These are phyloP conservation scores for Microsporum audouinii DNA, from an alignment of 2,329 filamentous ascomycete genomes.

Conservation along the genomic window DNA sequence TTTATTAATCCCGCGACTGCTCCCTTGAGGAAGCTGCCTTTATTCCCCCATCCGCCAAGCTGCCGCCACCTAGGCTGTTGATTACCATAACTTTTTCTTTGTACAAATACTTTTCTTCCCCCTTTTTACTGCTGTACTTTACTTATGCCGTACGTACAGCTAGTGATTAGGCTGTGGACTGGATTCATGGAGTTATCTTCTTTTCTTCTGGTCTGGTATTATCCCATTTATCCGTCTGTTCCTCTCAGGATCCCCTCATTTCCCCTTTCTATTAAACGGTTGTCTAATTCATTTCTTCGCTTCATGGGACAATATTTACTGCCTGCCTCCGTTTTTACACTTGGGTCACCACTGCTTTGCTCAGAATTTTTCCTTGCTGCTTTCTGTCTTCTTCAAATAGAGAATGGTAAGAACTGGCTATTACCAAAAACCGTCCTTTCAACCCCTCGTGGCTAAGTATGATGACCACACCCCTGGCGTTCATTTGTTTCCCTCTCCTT, in stretches of 20 bases:
- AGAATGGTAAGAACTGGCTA: not conserved
- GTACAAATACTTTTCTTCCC: not conserved
- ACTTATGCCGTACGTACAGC: not conserved
- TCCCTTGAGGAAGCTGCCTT: slow-evolving; percentile 6
- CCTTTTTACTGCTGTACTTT: not conserved
- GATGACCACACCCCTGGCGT: not conserved
- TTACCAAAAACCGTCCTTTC: not conserved
- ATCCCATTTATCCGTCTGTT: not conserved
- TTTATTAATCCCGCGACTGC: slow-evolving; percentile 5
- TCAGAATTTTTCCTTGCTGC: not conserved
- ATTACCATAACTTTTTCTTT: not conserved
- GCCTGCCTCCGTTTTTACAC: not conserved
- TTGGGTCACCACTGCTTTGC: not conserved
- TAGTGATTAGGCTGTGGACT: not conserved
- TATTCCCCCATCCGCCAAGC: slow-evolving; percentile 6
- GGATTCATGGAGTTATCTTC: slow-evolving; percentile 4
- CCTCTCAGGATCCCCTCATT: not conserved
- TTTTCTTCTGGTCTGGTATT: not conserved
- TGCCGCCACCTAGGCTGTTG: not conserved
- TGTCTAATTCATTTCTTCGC: not conserved
- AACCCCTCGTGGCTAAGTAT: not conserved
- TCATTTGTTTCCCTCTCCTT: slow-evolving; percentile 12
- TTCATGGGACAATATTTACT: not conserved
- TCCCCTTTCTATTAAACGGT: not conserved
- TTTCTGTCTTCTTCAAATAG: not conserved